Evolutionary conservation across 768 basidiomycete species (phyloP), one percentile per base, ranked within the genome.

Genomic region (Termitomyces sp.): DNA sequence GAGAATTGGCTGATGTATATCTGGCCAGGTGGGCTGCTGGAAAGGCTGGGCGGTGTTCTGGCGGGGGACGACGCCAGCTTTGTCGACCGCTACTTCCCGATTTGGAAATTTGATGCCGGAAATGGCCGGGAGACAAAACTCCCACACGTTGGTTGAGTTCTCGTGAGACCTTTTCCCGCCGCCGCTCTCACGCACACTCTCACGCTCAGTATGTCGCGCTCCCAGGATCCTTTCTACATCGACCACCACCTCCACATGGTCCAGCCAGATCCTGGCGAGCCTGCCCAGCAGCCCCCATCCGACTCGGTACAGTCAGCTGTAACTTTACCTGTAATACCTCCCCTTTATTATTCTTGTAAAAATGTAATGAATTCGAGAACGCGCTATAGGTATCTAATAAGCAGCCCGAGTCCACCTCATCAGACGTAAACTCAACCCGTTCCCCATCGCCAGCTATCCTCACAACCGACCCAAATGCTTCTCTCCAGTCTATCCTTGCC

Each of bases 401-500:
- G 56, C 68, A 56, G 47, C 46, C 70, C 49, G 61, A 66, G 49
- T 60, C 67, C 43, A 60, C 52, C 25, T 55, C 61, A 52, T 47
- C 45, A 35, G 61, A 48, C 27, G 52, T 50, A 34, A 63, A 59
- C 47, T 54, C 58, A 32, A 65, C 60, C 30, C 70, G 65, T 57
- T 68, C 72, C 37, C 65, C 73, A 25, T 57, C 63, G 39, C 58
- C 61, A 32, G 25, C 40, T 39, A 63, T 69, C 49, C 58, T 70
- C 30, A 45, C 69, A 21, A 58, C 73, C n/a, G 77, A 76, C 62
- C 76, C 75, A 46, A 76, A 73, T 69, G 75, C 71, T 27, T 79
- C 75, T 51, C 73, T 78, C 50, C 78, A 80, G 56, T 79, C 80
- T 47, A 79, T 82, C 56, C 68, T 84, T 62, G 77, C 80, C 16